Base-by-base conservation (phyloP, 257 asterid genomes). In the Lycium barbarum region DNA sequence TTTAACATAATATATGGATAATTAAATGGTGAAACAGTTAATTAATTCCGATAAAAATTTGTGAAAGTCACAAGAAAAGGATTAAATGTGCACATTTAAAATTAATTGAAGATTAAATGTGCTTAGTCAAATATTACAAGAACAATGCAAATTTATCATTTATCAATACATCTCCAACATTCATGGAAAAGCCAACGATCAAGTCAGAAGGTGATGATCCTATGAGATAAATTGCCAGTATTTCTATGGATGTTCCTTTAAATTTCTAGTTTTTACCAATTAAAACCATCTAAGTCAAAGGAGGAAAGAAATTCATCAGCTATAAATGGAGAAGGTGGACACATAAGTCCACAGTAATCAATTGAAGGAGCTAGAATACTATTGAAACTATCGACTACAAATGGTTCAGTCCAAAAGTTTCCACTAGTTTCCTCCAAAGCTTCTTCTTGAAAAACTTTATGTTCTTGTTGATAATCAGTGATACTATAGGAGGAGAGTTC, bases 261-360 rank as follows among this genome's bases (percentile, higher is more conserved):
- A 26, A 0, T 26, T 53, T 49, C 8, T 58, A 33, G 47, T 54
- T 61, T 9, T 74, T 35, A 61, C 79, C 83, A 84, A 59, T 9
- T 47, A 18, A 45, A 76, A 45, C 22, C 1, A 18, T 83, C 82
- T 5, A 83, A 51, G 47, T 76, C 91, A 80, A 40, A 83, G 2
- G 86, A 71, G 47, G 80, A 43, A 9, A 83, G 15, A 43, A 83
- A 70, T 79, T 79, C 91, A 10, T 83, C 85, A n/a, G 63, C 45
- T 6, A 65, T 36, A 26, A 85, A 65, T 66, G 87, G 86, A n/a
- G 87, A 85, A 55, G 88, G 83, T n/a, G 91, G 88, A 66, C 70
- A 85, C n/a, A 83, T 35, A 9, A 85, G 84, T 53, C 67, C 87
- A 40, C 2, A n/a, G 3, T 84, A 13, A 15, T 84, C 58, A 20